Base-by-base conservation (phyloP, 352 stramenopile species). In the Globisporangium megalacanthum region DNA sequence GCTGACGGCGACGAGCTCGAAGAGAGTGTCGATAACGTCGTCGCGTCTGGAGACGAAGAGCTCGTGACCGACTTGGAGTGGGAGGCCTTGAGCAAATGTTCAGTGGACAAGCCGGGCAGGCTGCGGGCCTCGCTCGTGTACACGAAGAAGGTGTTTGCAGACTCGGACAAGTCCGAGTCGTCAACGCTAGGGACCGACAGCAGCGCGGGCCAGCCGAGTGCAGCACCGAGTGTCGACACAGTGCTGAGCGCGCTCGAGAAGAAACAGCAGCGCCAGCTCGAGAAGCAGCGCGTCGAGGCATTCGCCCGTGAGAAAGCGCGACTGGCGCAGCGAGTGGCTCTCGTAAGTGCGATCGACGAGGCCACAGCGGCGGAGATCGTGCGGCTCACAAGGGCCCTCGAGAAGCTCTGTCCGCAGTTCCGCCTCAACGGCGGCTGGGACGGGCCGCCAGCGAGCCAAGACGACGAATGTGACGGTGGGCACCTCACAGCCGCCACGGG, bases 11-110 rank as follows among this genome's bases (percentile, higher is more conserved):
- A 89, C 22, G 41, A 55, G 1, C 52, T 89, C 1, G 78, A 88
- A 36, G 79, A 94, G 52, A 89, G 75, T 22, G 64, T 87, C 7
- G 79, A 89, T 53, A 64, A 79, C 35, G 51, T 61, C 0, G 22
- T 74, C 2, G 52, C 55, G 3, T 49, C 58, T 8, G 60, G 70
- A 0, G 58, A 68, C 14, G 69, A 82, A 20, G 76, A 87, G 2
- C 56, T 88, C 20, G 76, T 92, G 61, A 91, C 69, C 2, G 77
- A 94, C 37, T 59, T 94, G 4, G 70, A 94, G 60, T 89, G 80
- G 81, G 80, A 92, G 64, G 69, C 86, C 11, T 64, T 93, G 6
- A 69, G 60, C 4, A 71, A 72, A 13, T 86, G 75, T 52, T 60
- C 59, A 5, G 17, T 89, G 31, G 68, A 88, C 39, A 63, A 73